Evolutionary conservation across 495 filamentous ascomycete species (phyloP), one percentile per base, ranked within the genome.

Genomic region (Neurospora pannonica): DNA sequence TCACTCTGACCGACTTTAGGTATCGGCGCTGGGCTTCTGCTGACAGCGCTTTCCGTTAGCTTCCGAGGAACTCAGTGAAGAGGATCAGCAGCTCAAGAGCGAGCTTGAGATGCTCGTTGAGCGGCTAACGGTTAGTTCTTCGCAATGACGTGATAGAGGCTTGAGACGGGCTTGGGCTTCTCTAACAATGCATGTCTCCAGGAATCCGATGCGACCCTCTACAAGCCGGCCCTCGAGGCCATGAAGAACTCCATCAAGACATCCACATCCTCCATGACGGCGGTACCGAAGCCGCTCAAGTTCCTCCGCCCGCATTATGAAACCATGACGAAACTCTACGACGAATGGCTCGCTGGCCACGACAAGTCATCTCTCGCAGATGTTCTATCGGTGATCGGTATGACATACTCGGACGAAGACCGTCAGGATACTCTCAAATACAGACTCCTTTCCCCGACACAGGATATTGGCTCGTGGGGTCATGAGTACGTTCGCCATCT

Each of bases 81-180:
- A 99, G 83, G 96, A 99, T 78, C 95, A 97, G 82, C 93, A 97
- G 85, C 89, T 99, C 78, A 99, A 98, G 86, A 93, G 88, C 80
- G 97, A 98, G 85, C 93, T 99, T 72, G 96, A 99, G 79, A 98
- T 98, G 97, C 88, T 98, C 38, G 95, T 98, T 15, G 95, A 98
- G 83, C 89, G 97, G 79, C 86, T 99, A 88, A 93, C 92, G 84
- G 95, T 97, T 87, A 73, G 87, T 79, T 38, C 5, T 34, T 67
- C 6, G 54, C 54, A 34, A 67, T 67, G 54, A 34, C 54, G 54
- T 67, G 54, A 67, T 67, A 34, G 28, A 67, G 54, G 54, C 54
- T 67, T 28, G 78, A 77, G 78, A 73, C 80, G 73, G 71, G 76
- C 76, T 71, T 79, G 73, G 71, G 76, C 76, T 71, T 79, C 75